Conservation (phyloP, 495 filamentous ascomycete species). For the Podospora pseudocomata region DNA sequence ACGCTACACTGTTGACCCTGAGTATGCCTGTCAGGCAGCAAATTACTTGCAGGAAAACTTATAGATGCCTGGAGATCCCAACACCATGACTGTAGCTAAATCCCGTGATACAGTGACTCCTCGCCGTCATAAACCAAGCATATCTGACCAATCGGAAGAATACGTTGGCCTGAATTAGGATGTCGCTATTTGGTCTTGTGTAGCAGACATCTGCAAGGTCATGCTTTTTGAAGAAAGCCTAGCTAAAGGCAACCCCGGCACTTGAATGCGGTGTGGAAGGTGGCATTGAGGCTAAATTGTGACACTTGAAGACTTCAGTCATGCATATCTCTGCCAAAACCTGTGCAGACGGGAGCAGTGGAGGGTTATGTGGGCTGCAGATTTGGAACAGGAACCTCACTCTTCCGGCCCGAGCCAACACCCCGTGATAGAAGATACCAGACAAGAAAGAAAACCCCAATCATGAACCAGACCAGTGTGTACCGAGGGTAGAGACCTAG, state of each 20-base stretch:
- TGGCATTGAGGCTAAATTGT: not conserved
- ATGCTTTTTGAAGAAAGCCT: not conserved
- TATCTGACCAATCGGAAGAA: not conserved
- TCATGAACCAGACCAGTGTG: not conserved
- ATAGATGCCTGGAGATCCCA: not conserved
- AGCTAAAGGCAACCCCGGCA: not conserved
- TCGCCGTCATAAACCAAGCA: not conserved
- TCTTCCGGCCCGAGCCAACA: not conserved
- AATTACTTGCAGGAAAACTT: not conserved
- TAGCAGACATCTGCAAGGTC: not conserved
- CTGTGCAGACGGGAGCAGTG: not conserved
- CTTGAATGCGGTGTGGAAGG: not conserved
- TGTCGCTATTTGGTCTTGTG: not conserved
- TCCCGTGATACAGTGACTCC: not conserved
- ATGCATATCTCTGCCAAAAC: not conserved
- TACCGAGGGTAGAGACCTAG: not conserved
- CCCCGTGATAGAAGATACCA: not conserved
- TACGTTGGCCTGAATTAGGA: not conserved
- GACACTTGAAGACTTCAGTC: not conserved
- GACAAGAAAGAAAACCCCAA: too few species aligned
- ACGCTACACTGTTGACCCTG: not conserved
- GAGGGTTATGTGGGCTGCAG: not conserved
- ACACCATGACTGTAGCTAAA: not conserved
- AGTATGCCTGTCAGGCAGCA: not conserved
- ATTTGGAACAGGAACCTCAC: not conserved